These are phyloP conservation scores for Annulohypoxylon bovei DNA, from an alignment of 495 filamentous ascomycete species.

Conservation along the genomic window DNA sequence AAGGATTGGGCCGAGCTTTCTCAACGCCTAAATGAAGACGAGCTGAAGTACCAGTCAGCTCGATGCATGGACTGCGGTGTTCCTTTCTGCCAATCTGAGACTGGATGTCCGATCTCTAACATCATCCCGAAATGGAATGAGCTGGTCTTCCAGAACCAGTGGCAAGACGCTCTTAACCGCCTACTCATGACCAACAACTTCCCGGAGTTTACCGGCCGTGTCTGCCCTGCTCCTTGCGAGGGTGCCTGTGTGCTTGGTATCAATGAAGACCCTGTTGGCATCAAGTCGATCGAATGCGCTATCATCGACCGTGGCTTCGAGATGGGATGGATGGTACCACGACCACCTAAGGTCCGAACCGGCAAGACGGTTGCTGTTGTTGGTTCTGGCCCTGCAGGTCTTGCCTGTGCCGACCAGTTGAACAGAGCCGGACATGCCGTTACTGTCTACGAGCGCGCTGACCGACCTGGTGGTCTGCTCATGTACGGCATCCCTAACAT, in stretches of 20 bases:
- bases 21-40: slow-evolving; percentile 89
- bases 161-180: slow-evolving; percentile 94
- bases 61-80: slow-evolving; percentile 99
- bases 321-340: slow-evolving; percentile 98
- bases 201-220: slow-evolving; percentile 98
- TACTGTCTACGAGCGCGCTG: slow-evolving; percentile 95
- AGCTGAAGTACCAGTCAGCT: slow-evolving; percentile 97
- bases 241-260: slow-evolving; percentile 98
- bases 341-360: slow-evolving; percentile 79
- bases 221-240: slow-evolving; percentile 97
- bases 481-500: slow-evolving; percentile 99
- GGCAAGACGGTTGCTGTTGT: slow-evolving; percentile 94
- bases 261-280: slow-evolving; percentile 97
- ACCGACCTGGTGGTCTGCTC: slow-evolving; percentile 91
- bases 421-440: slow-evolving; percentile 93
- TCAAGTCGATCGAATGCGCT: slow-evolving; percentile 99
- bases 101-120: slow-evolving; percentile 97
- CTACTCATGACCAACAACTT: slow-evolving; percentile 99
- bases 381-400: slow-evolving; percentile 92
- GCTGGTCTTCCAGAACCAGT: slow-evolving; percentile 88
- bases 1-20: slow-evolving; percentile 97
- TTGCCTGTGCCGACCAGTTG: slow-evolving; percentile 93
- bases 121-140: slow-evolving; percentile 99
- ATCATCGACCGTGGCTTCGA: slow-evolving; percentile 99
- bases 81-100: slow-evolving; percentile 98